phyloP scores from a whole-genome alignment of 2,329 filamentous ascomycete genomes.

The Talaromyces sp. region DNA sequence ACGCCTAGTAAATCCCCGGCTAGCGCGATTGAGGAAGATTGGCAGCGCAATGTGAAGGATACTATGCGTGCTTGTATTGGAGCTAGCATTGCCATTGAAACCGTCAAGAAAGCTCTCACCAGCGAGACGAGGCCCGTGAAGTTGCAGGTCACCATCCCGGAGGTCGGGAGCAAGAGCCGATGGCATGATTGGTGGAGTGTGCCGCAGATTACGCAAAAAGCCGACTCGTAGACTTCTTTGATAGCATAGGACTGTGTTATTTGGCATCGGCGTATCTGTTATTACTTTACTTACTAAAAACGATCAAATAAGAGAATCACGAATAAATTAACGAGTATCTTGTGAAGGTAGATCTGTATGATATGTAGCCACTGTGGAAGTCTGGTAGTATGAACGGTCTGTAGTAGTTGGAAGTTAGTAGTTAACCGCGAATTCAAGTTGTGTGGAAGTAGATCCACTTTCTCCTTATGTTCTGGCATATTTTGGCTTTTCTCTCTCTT shows the following conservation, averaged over 20 bases:
- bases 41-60: slow-evolving; percentile 62
- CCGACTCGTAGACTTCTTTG: slow-evolving; percentile 3
- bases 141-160: slow-evolving; percentile 41
- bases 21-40: slow-evolving; percentile 61
- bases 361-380: too few species aligned
- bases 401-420: too few species aligned
- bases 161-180: slow-evolving; percentile 41
- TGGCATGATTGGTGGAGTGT: slow-evolving; percentile 52
- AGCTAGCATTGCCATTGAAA: slow-evolving; percentile 65
- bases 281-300: too few species aligned
- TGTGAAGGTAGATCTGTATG: too few species aligned
- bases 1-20: slow-evolving; percentile 12
- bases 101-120: slow-evolving; percentile 60
- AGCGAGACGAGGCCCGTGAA: slow-evolving; percentile 19
- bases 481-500: background rate
- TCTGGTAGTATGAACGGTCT: too few species aligned
- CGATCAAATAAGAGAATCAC: too few species aligned
- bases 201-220: slow-evolving; percentile 38
- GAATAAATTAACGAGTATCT: too few species aligned
- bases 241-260: background rate
- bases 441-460: too few species aligned
- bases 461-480: too few species aligned
- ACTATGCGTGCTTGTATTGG: slow-evolving; percentile 72
- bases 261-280: too few species aligned
- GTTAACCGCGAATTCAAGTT: too few species aligned